Base-by-base conservation (phyloP, 1,139 yeast species). In the Candida pseudocylindracea region DNA sequence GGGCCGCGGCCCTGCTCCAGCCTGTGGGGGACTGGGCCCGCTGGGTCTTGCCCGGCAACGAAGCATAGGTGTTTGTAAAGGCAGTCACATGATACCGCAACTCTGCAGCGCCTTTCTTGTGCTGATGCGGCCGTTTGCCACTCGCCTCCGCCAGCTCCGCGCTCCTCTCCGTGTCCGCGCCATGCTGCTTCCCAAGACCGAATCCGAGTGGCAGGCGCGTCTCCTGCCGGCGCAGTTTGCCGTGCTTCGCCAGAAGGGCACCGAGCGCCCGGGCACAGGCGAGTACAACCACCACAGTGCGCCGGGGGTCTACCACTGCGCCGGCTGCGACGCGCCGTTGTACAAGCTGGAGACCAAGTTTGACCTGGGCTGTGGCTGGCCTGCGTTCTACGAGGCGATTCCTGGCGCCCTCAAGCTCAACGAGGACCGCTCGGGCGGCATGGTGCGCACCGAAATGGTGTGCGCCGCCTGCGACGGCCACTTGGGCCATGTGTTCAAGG, bases 361-460 rank as follows among this genome's bases (percentile, higher is more conserved):
- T 44, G 71, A 74, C 37, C 68, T 93, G 13, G 83, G 81, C 35
- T 88, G 98, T 51, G 98, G 98, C 2, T 88, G 98, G 98, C 98
- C 98, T 0, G 83, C 95, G 0, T 88, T 88, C 51, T 85, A 73
- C 49, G 75, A 79, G 36, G 94, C 93, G 4, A 56, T 85, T 33
- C 92, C 93, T 0, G 85, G 83, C 0, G 62, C 93, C 2, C 60
- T 88, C 31, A 62, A 53, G 26, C 58, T 75, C 10, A 53, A 63
- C 39, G 62, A 58, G 25, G 99, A 88, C 50, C 43, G 36, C 0
- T 51, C 72, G 8, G 54, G 54, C 35, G 96, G 96, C 0, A 80
- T 73, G 85, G 60, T 57, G 12, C 61, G 98, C 38, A 79, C 72
- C 10, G 99, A 88, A 50, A 83, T 85, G 73, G 62, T 76, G 38